phyloP scores from a whole-genome alignment of 768 basidiomycete genomes.

The Chalciporus chontae region DNA sequence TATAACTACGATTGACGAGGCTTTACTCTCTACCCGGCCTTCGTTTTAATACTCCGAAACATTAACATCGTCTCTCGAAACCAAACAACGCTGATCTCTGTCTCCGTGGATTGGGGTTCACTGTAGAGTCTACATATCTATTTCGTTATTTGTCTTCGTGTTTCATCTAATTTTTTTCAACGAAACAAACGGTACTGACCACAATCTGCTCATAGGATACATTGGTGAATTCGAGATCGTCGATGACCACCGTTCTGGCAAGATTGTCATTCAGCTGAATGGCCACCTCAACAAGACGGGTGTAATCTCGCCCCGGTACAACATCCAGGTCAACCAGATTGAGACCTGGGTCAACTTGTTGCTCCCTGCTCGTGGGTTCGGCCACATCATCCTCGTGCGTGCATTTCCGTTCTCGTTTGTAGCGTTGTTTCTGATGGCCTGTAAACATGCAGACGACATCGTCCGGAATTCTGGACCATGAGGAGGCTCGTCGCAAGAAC shows the following conservation, averaged over 20 bases:
- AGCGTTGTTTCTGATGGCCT: neutral
- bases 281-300: slow-evolving; percentile 99
- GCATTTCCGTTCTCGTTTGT: neutral
- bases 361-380: slow-evolving; percentile 94
- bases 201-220: slow-evolving; percentile 58
- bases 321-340: slow-evolving; percentile 89
- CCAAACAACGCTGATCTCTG: slow-evolving; percentile 48
- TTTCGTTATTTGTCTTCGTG: slow-evolving; percentile 1
- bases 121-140: slow-evolving; percentile 30
- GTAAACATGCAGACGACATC: slow-evolving; percentile 73
- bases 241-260: slow-evolving; percentile 97
- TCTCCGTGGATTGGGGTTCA: slow-evolving; percentile 26
- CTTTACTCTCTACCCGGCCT: slow-evolving; percentile 52
- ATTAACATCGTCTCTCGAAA: slow-evolving; percentile 55
- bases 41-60: slow-evolving; percentile 86
- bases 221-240: slow-evolving; percentile 98
- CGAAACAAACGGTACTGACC: neutral
- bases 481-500: slow-evolving; percentile 98
- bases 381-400: slow-evolving; percentile 89
- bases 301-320: slow-evolving; percentile 99
- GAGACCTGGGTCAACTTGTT: slow-evolving; percentile 97
- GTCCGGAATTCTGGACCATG: slow-evolving; percentile 97
- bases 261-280: slow-evolving; percentile 97
- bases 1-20: slow-evolving; percentile 84
- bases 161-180: neutral